Evolutionary conservation across 192 early-diverging fungal genomes (phyloP), one percentile per base, ranked within the genome.

Genomic region (Thoreauomyces humboldtii): DNA sequence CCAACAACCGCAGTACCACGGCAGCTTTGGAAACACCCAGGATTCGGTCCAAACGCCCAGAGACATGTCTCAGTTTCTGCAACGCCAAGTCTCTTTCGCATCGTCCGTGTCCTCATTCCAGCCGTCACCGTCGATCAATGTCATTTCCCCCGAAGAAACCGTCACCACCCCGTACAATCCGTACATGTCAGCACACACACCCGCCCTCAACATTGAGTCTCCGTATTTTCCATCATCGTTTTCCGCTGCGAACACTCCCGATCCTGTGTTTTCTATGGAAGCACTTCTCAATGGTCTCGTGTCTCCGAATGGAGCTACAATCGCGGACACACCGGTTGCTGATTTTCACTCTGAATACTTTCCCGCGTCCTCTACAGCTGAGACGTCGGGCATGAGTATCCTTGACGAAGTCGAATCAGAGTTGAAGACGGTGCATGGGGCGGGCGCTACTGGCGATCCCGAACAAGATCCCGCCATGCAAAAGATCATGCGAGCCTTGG

Each of bases 381-480:
- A 22, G n/a, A 29, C 25, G n/a, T 7, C 24, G 22, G 44, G 35
- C 17, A 21, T 61, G 0, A 31, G 43, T 19, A 9, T 61, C 28
- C 43, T 61, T 22, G 59, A 61, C 45, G 59, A 61, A 28, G 37
- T 61, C 5, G 59, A 61, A 45, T 61, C 59, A 33, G 59, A 61
- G 31, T 25, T 61, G n/a, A 25, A 61, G 44, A 27, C 24, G 24
- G 35, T 61, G 19, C 27, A 59, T 59, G 41, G 35, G 14, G 24
- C 21, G 2, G 59, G 47, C 44, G 45, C 42, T 6, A 22, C 15
- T 19, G n/a, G n/a, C 11, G 59, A 45, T 14, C 15, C 42, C 15
- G 59, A 27, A 0, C 22, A 61, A 25, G 42, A 44, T 12, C 25
- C 33, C 24, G 59, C 59, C 9, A 61, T 61, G 59, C 27, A 31